phyloP scores from a whole-genome alignment of 1,139 yeast species.

The Saccharomyces hybrid region DNA sequence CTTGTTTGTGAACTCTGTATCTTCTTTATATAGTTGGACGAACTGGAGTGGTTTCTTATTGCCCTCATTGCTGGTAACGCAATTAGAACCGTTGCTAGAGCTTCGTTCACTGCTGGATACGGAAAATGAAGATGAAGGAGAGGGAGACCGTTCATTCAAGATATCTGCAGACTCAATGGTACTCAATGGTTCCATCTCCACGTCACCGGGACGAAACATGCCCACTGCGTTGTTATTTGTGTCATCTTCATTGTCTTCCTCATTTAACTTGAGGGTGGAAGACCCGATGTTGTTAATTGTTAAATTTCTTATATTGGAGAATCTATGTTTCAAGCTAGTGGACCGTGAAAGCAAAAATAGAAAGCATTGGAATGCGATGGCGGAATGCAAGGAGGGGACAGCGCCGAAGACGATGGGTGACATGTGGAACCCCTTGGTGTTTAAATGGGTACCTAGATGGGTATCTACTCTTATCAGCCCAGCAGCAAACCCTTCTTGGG shows the following conservation, averaged over 20 bases:
- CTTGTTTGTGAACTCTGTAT: slow-evolving; percentile 8
- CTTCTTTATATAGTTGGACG: slow-evolving; percentile 14
- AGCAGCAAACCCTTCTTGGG: slow-evolving; percentile 62
- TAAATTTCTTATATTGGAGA: background rate
- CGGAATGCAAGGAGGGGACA: slow-evolving; percentile 58
- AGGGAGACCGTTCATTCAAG: background rate
- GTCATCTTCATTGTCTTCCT: slow-evolving; percentile 2
- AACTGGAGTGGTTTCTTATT: slow-evolving; percentile 4
- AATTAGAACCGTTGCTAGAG: background rate
- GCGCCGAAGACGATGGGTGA: slow-evolving; percentile 69
- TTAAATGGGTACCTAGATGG: slow-evolving; percentile 54
- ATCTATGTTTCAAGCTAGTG: slow-evolving; percentile 24
- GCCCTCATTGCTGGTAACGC: background rate
- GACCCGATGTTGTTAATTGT: background rate
- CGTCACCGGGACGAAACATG: background rate
- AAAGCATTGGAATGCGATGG: slow-evolving; percentile 51
- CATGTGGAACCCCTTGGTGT: slow-evolving; percentile 55
- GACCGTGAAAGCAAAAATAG: slow-evolving; percentile 35
- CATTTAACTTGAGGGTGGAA: background rate
- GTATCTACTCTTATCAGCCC: slow-evolving; percentile 58
- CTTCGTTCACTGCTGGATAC: background rate
- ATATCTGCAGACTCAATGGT: background rate
- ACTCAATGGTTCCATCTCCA: slow-evolving; percentile 2
- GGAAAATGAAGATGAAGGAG: background rate
- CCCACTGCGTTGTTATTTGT: background rate